Conservation (phyloP, 139 green algal genomes). For the Mesostigma viride region DNA sequence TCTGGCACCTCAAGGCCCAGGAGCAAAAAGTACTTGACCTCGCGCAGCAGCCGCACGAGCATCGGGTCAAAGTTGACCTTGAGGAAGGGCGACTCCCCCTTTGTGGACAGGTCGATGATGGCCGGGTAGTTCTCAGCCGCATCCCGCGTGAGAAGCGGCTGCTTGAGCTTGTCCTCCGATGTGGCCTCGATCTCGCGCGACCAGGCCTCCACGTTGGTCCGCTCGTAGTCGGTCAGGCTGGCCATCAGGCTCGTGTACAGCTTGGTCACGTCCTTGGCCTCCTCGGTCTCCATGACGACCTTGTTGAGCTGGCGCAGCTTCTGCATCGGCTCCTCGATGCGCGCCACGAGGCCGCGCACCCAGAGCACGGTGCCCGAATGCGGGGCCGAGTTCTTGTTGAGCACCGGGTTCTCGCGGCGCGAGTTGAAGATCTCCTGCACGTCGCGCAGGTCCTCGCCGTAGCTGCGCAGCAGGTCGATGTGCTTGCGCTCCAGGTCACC, state of each 20-base stretch:
- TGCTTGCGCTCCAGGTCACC: constrained; percentile 60
- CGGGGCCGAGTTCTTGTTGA: constrained; percentile 44
- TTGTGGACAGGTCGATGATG: not conserved
- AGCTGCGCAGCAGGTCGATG: constrained; percentile 45
- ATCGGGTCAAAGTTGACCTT: constrained; percentile 80
- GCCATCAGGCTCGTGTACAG: constrained; percentile 46
- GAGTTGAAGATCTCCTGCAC: constrained; percentile 53
- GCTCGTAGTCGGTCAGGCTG: constrained; percentile 18
- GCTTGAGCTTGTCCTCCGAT: constrained; percentile 66
- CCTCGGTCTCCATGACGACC: constrained; percentile 44
- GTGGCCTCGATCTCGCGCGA: constrained; percentile 28
- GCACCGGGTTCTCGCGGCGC: constrained; percentile 33
- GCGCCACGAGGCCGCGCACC: constrained; percentile 61
- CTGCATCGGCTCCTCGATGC: constrained; percentile 66
- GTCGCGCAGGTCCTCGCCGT: constrained; percentile 49
- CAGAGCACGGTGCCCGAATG: constrained; percentile 61
- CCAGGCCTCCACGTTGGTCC: constrained; percentile 7
- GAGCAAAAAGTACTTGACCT: constrained; percentile 83
- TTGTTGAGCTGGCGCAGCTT: constrained; percentile 46
- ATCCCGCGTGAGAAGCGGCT: constrained; percentile 50
- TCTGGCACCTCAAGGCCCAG: constrained; percentile 38
- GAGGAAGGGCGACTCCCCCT: not conserved
- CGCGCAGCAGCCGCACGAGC: constrained; percentile 65
- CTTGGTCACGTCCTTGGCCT: constrained; percentile 44
- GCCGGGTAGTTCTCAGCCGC: not conserved